phyloP scores from a whole-genome alignment of 495 filamentous ascomycete genomes.

The Elasticomyces elasticus region DNA sequence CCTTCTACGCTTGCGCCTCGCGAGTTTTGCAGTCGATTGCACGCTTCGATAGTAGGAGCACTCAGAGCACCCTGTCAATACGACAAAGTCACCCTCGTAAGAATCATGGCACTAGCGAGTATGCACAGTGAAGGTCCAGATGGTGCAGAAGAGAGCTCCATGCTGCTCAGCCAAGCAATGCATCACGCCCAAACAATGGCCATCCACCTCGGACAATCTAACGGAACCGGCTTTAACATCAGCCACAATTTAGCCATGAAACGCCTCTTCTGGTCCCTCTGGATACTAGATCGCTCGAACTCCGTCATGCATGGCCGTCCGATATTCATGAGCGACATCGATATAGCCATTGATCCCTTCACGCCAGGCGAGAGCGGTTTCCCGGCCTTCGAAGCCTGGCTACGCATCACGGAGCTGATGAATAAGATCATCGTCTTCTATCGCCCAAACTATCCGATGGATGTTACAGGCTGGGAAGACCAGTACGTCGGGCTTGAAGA shows the following conservation, averaged over 20 bases:
- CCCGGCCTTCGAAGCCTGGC: constrained; percentile 44
- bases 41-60: constrained; percentile 25
- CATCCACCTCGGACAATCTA: constrained; percentile 44
- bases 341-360: constrained; percentile 37
- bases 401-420: constrained; percentile 44
- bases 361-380: constrained; percentile 13
- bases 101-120: constrained; percentile 34
- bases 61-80: constrained; percentile 26
- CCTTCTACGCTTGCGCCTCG: constrained; percentile 22
- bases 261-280: constrained; percentile 55
- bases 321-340: constrained; percentile 54
- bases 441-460: constrained; percentile 39
- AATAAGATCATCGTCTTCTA: constrained; percentile 60
- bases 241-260: constrained; percentile 35
- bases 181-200: constrained; percentile 58
- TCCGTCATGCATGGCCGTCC: constrained; percentile 55
- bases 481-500: constrained; percentile 60
- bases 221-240: background rate
- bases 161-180: constrained; percentile 32
- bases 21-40: constrained; percentile 29
- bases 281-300: constrained; percentile 57
- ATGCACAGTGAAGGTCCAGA: constrained; percentile 40
- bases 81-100: constrained; percentile 33
- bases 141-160: constrained; percentile 33
- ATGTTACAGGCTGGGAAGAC: constrained; percentile 42